Conservation (phyloP, 257 asterid species). For the Galeopsis tetrahit region DNA sequence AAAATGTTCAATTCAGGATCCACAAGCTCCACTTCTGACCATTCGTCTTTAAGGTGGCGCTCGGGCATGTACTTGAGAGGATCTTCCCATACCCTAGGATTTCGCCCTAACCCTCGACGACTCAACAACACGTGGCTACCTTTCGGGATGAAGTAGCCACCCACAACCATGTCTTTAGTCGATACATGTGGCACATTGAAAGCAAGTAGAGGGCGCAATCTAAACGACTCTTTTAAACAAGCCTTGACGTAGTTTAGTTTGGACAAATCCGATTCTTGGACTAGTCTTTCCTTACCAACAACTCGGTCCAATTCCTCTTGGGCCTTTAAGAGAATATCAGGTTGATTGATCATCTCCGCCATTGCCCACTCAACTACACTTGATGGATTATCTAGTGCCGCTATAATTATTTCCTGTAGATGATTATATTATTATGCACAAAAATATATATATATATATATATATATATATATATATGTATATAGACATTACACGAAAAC, state of each 20-base stretch:
- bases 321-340: too few species aligned
- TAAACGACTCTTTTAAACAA: too few species aligned
- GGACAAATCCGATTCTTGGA: constrained; percentile 26
- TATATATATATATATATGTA: too few species aligned
- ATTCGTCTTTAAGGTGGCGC: not conserved
- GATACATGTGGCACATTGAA: constrained; percentile 43
- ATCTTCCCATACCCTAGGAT: too few species aligned
- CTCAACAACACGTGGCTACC: too few species aligned
- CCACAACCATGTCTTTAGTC: constrained; percentile 21
- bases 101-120: too few species aligned
- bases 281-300: constrained; percentile 30
- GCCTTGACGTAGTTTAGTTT: constrained; percentile 8
- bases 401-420: not conserved
- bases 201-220: not conserved
- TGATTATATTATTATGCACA: too few species aligned
- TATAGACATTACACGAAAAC: too few species aligned
- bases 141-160: constrained; percentile 33
- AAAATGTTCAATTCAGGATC: constrained; percentile 30
- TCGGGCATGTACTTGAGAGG: too few species aligned
- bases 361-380: not conserved
- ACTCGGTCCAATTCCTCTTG: not conserved
- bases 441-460: too few species aligned
- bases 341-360: too few species aligned
- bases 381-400: constrained; percentile 2
- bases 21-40: constrained; percentile 1